Conservation (phyloP, 257 asterid genomes). For the Gynochthodes officinalis region DNA sequence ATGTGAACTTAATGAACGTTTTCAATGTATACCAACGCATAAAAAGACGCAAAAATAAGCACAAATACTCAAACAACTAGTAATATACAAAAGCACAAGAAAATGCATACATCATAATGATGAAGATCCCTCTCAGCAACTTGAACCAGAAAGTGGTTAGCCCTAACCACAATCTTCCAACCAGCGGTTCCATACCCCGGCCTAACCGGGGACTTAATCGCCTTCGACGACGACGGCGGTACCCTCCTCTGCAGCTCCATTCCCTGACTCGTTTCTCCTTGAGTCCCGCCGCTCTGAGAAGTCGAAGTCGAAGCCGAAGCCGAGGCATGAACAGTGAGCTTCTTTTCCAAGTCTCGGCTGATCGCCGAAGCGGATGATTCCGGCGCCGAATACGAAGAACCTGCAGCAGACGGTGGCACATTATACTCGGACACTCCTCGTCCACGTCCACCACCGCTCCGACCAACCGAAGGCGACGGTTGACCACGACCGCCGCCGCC, state of each 20-base stretch:
- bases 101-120: constrained; percentile 66
- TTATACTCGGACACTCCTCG: constrained; percentile 1
- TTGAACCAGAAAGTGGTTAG: constrained; percentile 64
- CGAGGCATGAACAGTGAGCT: constrained; percentile 27
- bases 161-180: constrained; percentile 32
- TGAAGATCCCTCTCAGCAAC: constrained; percentile 50
- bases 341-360: constrained; percentile 32
- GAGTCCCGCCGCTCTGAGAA: constrained; percentile 7
- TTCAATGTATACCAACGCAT: too few species aligned
- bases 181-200: constrained; percentile 53
- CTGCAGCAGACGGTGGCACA: constrained; percentile 22
- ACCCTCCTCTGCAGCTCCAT: background rate
- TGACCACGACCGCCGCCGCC: constrained; percentile 33
- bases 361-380: constrained; percentile 17
- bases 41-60: background rate
- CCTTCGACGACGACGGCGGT: constrained; percentile 57
- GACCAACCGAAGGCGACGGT: constrained; percentile 1
- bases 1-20: too few species aligned
- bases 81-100: background rate
- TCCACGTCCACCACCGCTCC: constrained; percentile 20
- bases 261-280: background rate
- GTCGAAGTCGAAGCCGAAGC: constrained; percentile 26
- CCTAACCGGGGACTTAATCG: constrained; percentile 39
- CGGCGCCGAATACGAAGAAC: constrained; percentile 6
- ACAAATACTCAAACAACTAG: background rate